phyloP scores from a whole-genome alignment of 768 basidiomycete genomes.

The Cystobasidiopsis lactophilus region DNA sequence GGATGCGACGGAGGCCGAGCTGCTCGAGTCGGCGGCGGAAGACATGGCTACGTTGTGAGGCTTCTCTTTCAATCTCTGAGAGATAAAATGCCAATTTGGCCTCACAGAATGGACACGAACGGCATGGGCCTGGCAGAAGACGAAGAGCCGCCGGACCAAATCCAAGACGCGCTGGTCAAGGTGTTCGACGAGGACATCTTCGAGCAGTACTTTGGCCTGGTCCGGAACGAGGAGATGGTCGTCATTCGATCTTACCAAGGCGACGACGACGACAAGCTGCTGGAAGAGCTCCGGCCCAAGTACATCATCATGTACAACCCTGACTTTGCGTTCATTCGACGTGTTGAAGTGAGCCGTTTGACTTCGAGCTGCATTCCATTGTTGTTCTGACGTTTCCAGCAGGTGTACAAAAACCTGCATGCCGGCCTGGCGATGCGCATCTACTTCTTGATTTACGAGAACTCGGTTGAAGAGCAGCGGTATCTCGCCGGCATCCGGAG shows the following conservation, averaged over 20 bases:
- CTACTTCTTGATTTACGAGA: slow-evolving; percentile 86
- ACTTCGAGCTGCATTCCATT: not conserved
- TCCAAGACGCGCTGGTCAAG: slow-evolving; percentile 6
- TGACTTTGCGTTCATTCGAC: slow-evolving; percentile 69
- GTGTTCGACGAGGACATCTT: slow-evolving; percentile 33
- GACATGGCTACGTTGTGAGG: slow-evolving; percentile 41
- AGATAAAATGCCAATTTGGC: not conserved
- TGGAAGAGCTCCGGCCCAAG: slow-evolving; percentile 66
- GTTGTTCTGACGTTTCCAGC: slow-evolving; percentile 6
- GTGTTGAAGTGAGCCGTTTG: slow-evolving; percentile 53
- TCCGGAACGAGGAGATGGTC: slow-evolving; percentile 56
- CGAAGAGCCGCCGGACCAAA: slow-evolving; percentile 5
- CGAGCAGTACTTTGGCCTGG: slow-evolving; percentile 54
- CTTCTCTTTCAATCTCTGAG: not conserved
- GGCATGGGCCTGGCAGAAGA: not conserved
- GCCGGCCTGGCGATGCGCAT: slow-evolving; percentile 65
- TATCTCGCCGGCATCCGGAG: slow-evolving; percentile 69
- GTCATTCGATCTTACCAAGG: slow-evolving; percentile 72
- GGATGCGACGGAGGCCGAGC: slow-evolving; percentile 9
- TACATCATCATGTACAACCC: slow-evolving; percentile 95
- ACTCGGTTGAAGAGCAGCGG: slow-evolving; percentile 85
- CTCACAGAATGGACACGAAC: not conserved
- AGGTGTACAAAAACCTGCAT: slow-evolving; percentile 72
- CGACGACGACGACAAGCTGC: slow-evolving; percentile 70
- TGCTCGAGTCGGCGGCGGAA: slow-evolving; percentile 25